Percentiles rank a stretch among this genome's conserved stretches.
Conservation (phyloP, 2,329 filamentous ascomycete species). For the Xylaria sp. region DNA sequence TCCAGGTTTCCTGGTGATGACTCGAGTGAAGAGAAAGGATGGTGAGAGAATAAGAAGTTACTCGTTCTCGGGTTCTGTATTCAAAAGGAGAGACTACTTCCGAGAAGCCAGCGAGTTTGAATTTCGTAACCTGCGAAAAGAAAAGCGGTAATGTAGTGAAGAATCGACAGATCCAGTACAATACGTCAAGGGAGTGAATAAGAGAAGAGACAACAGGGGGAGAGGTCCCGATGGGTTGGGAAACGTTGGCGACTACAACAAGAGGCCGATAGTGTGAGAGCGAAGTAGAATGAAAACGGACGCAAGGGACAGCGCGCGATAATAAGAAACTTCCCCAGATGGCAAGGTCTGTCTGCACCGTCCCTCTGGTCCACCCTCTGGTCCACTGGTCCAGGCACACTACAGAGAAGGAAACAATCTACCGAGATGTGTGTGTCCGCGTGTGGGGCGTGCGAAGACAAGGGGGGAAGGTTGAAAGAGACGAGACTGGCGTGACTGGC, state of each 20-base stretch:
- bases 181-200: constrained; percentile 42
- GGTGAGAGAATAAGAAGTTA: constrained; percentile 27
- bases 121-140: constrained; percentile 46
- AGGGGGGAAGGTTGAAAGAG: constrained; percentile 17
- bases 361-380: not conserved
- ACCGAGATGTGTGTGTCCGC: constrained; percentile 24
- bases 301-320: constrained; percentile 34
- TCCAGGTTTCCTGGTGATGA: constrained; percentile 48
- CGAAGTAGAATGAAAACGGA: constrained; percentile 9
- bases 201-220: constrained; percentile 44
- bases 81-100: constrained; percentile 43
- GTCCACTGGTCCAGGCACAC: too few species aligned
- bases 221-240: constrained; percentile 38
- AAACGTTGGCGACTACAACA: constrained; percentile 29
- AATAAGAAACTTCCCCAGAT: constrained; percentile 37
- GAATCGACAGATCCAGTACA: constrained; percentile 35
- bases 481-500: constrained; percentile 12
- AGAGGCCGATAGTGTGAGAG: constrained; percentile 23
- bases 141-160: constrained; percentile 23
- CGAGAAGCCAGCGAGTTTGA: constrained; percentile 38
- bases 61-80: constrained; percentile 30
- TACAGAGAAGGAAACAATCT: constrained; percentile 6
- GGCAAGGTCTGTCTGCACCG: constrained; percentile 28
- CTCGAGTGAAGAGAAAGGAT: constrained; percentile 39
- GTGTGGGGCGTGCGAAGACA: constrained; percentile 20